Evolutionary conservation across 129 eudicot species (phyloP).

Genomic region (Cynara cardunculus): DNA sequence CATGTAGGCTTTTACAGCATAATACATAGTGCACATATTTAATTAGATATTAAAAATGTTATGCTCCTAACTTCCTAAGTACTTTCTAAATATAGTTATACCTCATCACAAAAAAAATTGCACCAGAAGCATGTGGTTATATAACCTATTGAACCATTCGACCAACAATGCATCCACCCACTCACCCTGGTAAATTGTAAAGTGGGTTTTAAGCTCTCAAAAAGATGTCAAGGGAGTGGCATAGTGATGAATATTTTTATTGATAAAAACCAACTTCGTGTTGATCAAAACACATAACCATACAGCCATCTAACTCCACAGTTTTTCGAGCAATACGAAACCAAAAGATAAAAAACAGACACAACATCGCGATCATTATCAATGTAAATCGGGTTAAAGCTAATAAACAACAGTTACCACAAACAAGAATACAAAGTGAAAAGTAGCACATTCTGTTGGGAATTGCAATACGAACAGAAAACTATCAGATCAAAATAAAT

Average conservation of each 20-base stretch:
- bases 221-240: too few relatives aligned
- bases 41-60: too few relatives aligned
- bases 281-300: not conserved
- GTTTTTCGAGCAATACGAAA: not conserved
- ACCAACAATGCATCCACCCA: not conserved
- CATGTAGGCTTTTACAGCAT: too few relatives aligned
- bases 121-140: not conserved
- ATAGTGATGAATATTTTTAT: too few relatives aligned
- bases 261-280: not conserved
- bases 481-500: not conserved
- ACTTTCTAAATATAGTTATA: not conserved
- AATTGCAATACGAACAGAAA: not conserved
- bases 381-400: not conserved
- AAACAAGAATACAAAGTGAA: not conserved
- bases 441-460: not conserved
- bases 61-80: not conserved
- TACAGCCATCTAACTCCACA: not conserved
- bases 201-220: not conserved
- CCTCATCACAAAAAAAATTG: not conserved
- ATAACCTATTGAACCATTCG: not conserved
- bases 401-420: not conserved
- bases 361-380: not conserved
- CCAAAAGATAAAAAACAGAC: not conserved
- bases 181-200: not conserved
- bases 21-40: too few relatives aligned